Evolutionary conservation across 305 asterid genomes (phyloP), one percentile per base, ranked within the genome.

Genomic region (Euphrasia arctica): DNA sequence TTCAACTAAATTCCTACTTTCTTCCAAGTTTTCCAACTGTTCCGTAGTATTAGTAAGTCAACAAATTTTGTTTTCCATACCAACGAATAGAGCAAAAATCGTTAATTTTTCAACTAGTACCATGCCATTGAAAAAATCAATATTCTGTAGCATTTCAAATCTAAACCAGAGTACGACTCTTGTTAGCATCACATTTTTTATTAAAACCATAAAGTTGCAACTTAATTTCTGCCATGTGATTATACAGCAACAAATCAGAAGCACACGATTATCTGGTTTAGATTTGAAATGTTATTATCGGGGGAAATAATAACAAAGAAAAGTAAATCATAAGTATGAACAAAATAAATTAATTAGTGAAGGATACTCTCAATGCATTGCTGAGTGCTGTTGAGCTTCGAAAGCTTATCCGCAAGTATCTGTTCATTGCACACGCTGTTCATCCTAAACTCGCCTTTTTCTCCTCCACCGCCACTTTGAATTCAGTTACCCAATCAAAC

Each of bases 351-450:
- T 63, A 73, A 47, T 28, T 4, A 42, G 62, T 72, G 66, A 28
- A 81, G 80, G 89, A 81, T 91, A 89, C 98, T 89, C 64, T 87
- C 97, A 57, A 91, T 91, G 78, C 98, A 89, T 77, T 91, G 98
- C 69, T 91, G 98, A 63, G 90, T 80, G 82, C 78, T 83, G 69
- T 81, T 84, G 77, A 91, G 93, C 88, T 87, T 91, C 0, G 97
- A 81, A 66, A 91, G 95, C 95, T 91, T 91, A 47, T 91, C 98
- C 32, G 87, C 85, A 62, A 91, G 91, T 42, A 87, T 78, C 80
- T 87, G 82, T 70, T 91, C 93, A 58, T 75, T 72, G 63, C 85
- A 91, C 29, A 73, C 82, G 66, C 95, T 85, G 82, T 78, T 88
- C 98, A 91, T 25, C 48, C 69, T 47, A 58, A 60, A 77, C 54